Percentiles rank a stretch among this genome's conserved stretches.
phyloP scores from a whole-genome alignment of 179 eudicot species.

The Carnegiea gigantea region DNA sequence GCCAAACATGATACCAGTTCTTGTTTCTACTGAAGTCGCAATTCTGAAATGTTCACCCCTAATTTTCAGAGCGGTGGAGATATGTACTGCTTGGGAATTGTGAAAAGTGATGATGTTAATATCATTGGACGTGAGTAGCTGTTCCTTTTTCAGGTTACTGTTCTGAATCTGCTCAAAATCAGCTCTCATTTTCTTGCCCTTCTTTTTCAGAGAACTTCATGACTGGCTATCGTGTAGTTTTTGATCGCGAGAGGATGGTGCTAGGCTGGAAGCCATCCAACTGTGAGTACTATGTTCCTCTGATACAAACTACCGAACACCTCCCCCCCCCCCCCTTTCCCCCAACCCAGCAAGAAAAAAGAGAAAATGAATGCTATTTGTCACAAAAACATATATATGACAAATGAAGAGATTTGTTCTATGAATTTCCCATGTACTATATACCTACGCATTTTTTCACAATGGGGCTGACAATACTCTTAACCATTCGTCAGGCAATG shows the following conservation, averaged over 20 bases:
- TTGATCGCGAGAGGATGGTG: conserved; percentile 78
- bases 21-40: background rate
- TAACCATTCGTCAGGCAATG: conserved; percentile 47
- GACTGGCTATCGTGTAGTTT: conserved; percentile 86
- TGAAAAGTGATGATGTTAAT: conserved; percentile 58
- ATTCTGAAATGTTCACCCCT: conserved; percentile 22
- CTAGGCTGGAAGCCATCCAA: conserved; percentile 79
- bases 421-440: background rate
- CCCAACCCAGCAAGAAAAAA: background rate
- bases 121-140: conserved; percentile 81
- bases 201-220: conserved; percentile 78
- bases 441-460: background rate
- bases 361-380: background rate
- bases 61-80: conserved; percentile 37
- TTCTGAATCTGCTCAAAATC: background rate
- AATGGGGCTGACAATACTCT: conserved; percentile 16
- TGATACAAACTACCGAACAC: background rate
- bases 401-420: background rate
- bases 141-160: background rate
- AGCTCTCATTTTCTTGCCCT: conserved; percentile 2
- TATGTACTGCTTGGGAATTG: conserved; percentile 74
- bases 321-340: background rate
- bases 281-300: conserved; percentile 46
- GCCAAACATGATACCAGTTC: background rate
- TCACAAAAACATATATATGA: background rate